A percentile compares a stretch with the other conserved stretches of the same genome.
phyloP scores from a whole-genome alignment of 192 early-diverging fungal genomes.

The Coemansia sp. region DNA sequence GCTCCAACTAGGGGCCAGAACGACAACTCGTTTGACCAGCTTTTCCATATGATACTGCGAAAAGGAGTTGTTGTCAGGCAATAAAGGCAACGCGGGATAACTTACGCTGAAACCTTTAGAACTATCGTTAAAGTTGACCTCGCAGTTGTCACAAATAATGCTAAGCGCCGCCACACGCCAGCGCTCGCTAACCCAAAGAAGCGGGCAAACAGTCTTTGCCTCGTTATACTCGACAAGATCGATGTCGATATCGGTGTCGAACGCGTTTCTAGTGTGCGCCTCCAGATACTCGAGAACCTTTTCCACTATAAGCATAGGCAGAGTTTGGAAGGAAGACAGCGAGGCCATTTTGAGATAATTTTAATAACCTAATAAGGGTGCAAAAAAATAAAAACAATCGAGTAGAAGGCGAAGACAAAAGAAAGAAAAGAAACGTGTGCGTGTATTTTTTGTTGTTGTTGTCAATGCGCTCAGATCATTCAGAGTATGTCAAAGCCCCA shows the following conservation, averaged over 20 bases:
- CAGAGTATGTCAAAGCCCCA: too few relatives aligned
- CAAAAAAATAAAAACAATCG: too few relatives aligned
- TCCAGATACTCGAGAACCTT: neutral
- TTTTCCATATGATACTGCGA: neutral
- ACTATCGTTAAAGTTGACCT: neutral
- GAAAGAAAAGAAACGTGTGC: too few relatives aligned
- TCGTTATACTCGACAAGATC: neutral
- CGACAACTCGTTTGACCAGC: neutral
- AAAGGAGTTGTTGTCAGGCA: neutral
- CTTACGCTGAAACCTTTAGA: neutral
- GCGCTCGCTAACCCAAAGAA: slow-evolving; percentile 1
- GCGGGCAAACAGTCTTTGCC: too few relatives aligned
- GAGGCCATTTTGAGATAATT: too few relatives aligned
- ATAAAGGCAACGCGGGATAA: neutral
- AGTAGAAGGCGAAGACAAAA: too few relatives aligned
- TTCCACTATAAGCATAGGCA: neutral
- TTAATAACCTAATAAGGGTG: too few relatives aligned
- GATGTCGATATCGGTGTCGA: neutral
- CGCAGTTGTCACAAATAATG: neutral
- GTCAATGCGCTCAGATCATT: too few relatives aligned
- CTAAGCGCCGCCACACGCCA: neutral
- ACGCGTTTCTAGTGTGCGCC: neutral
- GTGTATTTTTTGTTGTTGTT: too few relatives aligned
- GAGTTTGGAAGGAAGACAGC: neutral
- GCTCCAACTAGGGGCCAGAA: neutral